Evolutionary conservation across 2,329 filamentous ascomycete genomes (phyloP), one percentile per base, ranked within the genome.

Genomic region (Claviceps pazoutovae): DNA sequence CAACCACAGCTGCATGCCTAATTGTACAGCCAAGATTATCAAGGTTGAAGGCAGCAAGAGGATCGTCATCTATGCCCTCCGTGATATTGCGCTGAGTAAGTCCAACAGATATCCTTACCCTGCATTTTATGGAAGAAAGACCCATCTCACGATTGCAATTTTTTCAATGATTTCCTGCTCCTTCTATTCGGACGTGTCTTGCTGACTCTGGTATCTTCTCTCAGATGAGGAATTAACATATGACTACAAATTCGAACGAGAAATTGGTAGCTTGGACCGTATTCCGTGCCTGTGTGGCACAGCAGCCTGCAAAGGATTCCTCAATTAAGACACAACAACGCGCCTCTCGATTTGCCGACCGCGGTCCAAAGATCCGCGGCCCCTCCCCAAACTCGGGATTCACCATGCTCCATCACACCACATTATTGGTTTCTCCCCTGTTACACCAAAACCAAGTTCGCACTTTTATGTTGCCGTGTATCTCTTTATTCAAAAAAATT

Each of bases 211-310:
- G 7, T 34, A 16, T 46, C 26, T 11, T 36, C 64, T 49, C 50
- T 55, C 64, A 98, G 93, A 96, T 66, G 93, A 98, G 71, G 93
- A 98, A 74, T 82, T 98, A 66, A 98, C 93, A 2, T 98, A 98
- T 73, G 93, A 98, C 74, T 98, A 98, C 79, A 98, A 98, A 70
- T 98, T 98, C 68, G 93, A 98, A 73, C 86, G 93, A 61, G 93
- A 98, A 70, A 88, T 94, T 63, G 89, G 89, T 62, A 94, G 88
- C 60, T 80, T 89, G 56, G 93, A 98, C 68, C 88, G 93, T 57
- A 96, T 98, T 61, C 93, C 93, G 49, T 98, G 93, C 74, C 82
- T 98, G 49, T 98, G 93, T 68, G 93, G 93, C 54, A 96, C 91
- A 44, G 82, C 90, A 34, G 89, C 88, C 47, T 98, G 93, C 75